Evolutionary conservation across 2,329 filamentous ascomycete genomes (phyloP).

Genomic region (Onygena corvina): DNA sequence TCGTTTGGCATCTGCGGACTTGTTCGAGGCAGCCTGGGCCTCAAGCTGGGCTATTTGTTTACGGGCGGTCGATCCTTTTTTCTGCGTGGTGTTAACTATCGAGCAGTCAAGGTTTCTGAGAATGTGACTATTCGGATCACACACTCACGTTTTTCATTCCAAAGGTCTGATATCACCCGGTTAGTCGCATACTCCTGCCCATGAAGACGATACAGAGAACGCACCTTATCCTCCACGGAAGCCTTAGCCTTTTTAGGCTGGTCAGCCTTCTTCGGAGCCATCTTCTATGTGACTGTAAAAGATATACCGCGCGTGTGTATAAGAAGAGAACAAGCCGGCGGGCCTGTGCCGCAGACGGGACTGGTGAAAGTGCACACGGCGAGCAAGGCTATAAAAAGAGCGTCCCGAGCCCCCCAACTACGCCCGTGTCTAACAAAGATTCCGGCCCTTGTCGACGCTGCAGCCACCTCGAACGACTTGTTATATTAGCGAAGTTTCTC

Average conservation of each 20-base stretch:
- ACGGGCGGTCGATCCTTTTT: slow-evolving; percentile 85
- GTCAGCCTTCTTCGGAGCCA: slow-evolving; percentile 38
- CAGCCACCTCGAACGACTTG: background rate
- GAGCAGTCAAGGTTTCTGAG: background rate
- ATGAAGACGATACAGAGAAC: slow-evolving; percentile 12
- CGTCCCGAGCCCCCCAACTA: background rate
- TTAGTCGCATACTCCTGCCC: background rate
- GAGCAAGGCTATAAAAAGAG: background rate
- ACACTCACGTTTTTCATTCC: slow-evolving; percentile 80
- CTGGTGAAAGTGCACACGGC: background rate
- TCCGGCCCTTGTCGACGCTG: background rate
- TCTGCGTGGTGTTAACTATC: slow-evolving; percentile 35
- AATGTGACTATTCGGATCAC: slow-evolving; percentile 17
- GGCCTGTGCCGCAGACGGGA: background rate
- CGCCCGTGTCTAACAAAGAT: background rate
- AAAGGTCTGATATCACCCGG: slow-evolving; percentile 51
- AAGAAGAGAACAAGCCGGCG: background rate
- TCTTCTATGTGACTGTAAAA: slow-evolving; percentile 20
- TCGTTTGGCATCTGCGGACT: slow-evolving; percentile 76
- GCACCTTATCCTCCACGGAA: slow-evolving; percentile 65
- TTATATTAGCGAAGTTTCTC: slow-evolving; percentile 2
- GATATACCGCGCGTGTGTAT: background rate
- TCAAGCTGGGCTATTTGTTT: slow-evolving; percentile 79
- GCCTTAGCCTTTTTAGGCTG: slow-evolving; percentile 39
- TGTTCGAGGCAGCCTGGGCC: slow-evolving; percentile 58